phyloP scores from a whole-genome alignment of 2,329 filamentous ascomycete genomes.

The Elsinoe australis region DNA sequence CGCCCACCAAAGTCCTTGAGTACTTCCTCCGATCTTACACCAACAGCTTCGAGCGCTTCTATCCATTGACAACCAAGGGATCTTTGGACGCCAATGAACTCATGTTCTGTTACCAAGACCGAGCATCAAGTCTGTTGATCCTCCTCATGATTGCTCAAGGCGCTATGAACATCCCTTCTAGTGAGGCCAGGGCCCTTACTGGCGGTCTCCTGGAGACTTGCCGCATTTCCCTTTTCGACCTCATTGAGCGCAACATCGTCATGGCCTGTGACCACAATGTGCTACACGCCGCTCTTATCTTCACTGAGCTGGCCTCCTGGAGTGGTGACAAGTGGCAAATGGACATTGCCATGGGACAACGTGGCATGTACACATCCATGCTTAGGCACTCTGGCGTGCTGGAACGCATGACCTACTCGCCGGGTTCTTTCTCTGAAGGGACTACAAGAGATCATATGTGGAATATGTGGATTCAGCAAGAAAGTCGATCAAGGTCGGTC shows the following conservation, averaged over 20 bases:
- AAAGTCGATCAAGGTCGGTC: conserved; percentile 42
- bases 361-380: conserved; percentile 67
- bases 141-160: conserved; percentile 67
- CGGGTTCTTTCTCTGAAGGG: conserved; percentile 41
- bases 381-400: conserved; percentile 61
- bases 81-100: conserved; percentile 60
- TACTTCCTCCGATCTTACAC: conserved; percentile 60
- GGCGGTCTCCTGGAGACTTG: conserved; percentile 63
- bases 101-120: conserved; percentile 54
- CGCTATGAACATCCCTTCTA: conserved; percentile 56
- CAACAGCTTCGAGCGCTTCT: conserved; percentile 59
- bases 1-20: conserved; percentile 58
- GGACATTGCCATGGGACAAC: conserved; percentile 67
- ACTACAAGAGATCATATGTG: conserved; percentile 48
- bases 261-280: conserved; percentile 58
- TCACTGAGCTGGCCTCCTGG: conserved; percentile 62
- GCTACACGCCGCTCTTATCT: conserved; percentile 58
- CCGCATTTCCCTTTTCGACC: conserved; percentile 63
- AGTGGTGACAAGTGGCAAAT: conserved; percentile 71
- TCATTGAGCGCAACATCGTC: conserved; percentile 64
- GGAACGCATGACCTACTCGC: conserved; percentile 39
- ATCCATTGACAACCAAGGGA: conserved; percentile 53
- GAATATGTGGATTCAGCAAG: conserved; percentile 58
- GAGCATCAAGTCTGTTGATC: conserved; percentile 57
- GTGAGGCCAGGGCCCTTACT: conserved; percentile 58